Evolutionary conservation across 1,284 basidiomycete genomes (phyloP), one percentile per base, ranked within the genome.

Genomic region (Exobasidium rhododendri): DNA sequence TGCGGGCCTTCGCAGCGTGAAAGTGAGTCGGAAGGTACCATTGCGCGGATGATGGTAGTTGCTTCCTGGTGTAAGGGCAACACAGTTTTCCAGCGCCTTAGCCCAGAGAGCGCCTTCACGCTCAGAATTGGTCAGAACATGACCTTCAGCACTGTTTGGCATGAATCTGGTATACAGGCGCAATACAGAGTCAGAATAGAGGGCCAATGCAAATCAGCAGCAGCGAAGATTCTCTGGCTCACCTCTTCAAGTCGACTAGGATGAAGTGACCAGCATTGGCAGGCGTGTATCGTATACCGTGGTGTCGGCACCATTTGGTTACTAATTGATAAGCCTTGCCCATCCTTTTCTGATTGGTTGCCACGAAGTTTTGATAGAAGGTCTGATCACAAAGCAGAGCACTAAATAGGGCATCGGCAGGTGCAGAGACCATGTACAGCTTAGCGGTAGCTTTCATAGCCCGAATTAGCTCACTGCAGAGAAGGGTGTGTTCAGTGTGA

Each of bases 171-270:
- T 17, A 40, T 7, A 17, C 35, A 40, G 35, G 17, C n/a, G n/a
- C n/a, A n/a, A n/a, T 10, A 40, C 17, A 40, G 17, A 40, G 35
- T 40, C 17, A 7, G 17, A 40, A 40, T 7, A 40, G 7, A 10
- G 35, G 35, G 35, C 7, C 35, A 10, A 10, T 7, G 35, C 17
- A 7, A 10, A 7, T 7, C 35, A 40, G 17, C 7, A 17, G 10
- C 7, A 10, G 10, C 35, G 7, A 10, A 17, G 35, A 10, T 10
- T 40, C 7, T 40, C 17, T 40, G 7, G 17, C 35, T 40, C 35
- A 40, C 35, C 35, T 89, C 79, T 92, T 92, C 45, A 94, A 82
- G 79, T 94, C 94, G 17, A 90, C 89, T 14, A 89, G 84, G 1
- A 94, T 87, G 76, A 67, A 67, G 31, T 65, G 63, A 20, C 65